Evolutionary conservation across 1,284 basidiomycete species (phyloP), one percentile per base, ranked within the genome.

Genomic region (Ceratobasidium sp.): DNA sequence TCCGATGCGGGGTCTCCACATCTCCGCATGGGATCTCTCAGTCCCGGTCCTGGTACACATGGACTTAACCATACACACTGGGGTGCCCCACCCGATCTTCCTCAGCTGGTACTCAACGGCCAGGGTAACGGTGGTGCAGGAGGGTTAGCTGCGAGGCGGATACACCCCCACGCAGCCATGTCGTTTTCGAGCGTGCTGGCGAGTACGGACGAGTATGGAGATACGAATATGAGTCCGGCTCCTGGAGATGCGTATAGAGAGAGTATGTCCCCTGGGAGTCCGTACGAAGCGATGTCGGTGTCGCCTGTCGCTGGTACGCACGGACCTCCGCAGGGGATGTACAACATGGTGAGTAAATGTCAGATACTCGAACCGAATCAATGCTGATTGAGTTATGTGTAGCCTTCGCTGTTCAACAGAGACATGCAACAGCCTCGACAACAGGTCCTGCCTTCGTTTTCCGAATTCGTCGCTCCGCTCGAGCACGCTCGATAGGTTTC

Each of bases 401-500:
- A 63, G 61, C 63, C 63, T 35, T 66, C 63, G 49, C 28, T 66
- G n/a, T 66, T 66, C 35, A 32, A 52, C 26, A n/a, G 54, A 26
- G 47, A 38, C 14, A 38, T 30, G 30, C 63, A 32, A 23, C 54
- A 57, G 14, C 28, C 54, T n/a, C 54, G 54, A 16, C 63, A 21
- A 5, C 63, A 66, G 23, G 54, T 49, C 6, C 63, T 66, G 2
- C 63, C 63, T 23, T 49, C 63, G 18, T 66, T 66, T 23, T 66
- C 63, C 6, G 63, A 66, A 21, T 49, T 66, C 32, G 63, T 66
- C 21, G 63, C 63, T 32, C 63, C 63, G 30, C 32, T 66, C 5
- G 63, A 66, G 49, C 63, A 66, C 47, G 61, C 61, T 21, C 49
- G 63, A 66, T 66, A 52, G n/a, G 23, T n/a, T 66, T 46, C n/a